Conservation (phyloP, 768 basidiomycete genomes). For the Zangia roseola region DNA sequence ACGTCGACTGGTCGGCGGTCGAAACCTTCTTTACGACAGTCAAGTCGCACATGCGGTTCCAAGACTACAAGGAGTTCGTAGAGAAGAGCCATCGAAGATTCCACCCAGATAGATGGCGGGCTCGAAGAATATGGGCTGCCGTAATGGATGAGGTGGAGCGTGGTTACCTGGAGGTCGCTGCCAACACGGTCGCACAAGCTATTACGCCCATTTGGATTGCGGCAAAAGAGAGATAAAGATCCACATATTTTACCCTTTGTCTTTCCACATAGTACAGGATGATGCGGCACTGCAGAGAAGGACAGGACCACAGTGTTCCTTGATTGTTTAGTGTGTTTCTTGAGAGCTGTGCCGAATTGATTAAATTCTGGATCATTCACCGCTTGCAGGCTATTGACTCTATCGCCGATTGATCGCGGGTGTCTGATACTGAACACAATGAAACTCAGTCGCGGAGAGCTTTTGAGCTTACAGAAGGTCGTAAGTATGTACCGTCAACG, state of each 20-base stretch:
- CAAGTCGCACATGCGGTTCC: slow-evolving; percentile 48
- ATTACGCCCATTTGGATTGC: slow-evolving; percentile 67
- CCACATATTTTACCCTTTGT: not conserved
- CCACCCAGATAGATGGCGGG: slow-evolving; percentile 80
- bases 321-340: no score
- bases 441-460: no score
- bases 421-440: no score
- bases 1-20: slow-evolving; percentile 70
- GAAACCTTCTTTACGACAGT: slow-evolving; percentile 66
- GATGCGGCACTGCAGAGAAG: not conserved
- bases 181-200: slow-evolving; percentile 71
- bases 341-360: no score
- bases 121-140: slow-evolving; percentile 58
- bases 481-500: no score
- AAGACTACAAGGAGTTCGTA: slow-evolving; percentile 65
- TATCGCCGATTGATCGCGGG: no score
- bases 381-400: no score
- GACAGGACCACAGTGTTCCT: no score
- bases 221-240: slow-evolving; percentile 30
- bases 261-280: no score
- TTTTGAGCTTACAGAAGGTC: no score
- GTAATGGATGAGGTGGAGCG: slow-evolving; percentile 58
- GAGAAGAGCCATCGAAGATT: slow-evolving; percentile 73
- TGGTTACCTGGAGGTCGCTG: slow-evolving; percentile 64
- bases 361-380: no score